A percentile compares a stretch with the other conserved stretches of the same genome.
These are phyloP conservation scores for Saccharomycopsis oosterbeekiorum DNA, from an alignment of 805 yeast species.

Conservation along the genomic window DNA sequence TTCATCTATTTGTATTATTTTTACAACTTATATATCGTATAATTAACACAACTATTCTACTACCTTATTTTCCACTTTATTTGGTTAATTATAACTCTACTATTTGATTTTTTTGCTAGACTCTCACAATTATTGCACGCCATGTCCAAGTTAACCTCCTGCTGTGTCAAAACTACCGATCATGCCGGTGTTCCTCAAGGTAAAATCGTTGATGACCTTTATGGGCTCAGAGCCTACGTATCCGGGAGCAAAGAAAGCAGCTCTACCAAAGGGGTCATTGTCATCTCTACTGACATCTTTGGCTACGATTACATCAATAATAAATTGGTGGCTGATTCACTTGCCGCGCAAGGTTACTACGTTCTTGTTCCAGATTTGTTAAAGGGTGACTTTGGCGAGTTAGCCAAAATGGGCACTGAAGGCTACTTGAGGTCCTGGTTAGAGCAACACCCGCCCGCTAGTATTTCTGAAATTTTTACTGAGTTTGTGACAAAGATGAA, in stretches of 20 bases:
- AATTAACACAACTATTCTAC: no score
- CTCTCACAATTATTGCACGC: no score
- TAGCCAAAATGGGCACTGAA: conserved; percentile 18
- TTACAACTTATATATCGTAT: no score
- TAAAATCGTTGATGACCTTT: neutral
- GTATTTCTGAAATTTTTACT: conserved; percentile 39
- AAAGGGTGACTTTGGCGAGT: conserved; percentile 40
- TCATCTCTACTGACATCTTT: conserved; percentile 59
- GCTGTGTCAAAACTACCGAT: conserved; percentile 9
- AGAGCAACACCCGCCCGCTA: conserved; percentile 38
- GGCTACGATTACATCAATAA: conserved; percentile 54
- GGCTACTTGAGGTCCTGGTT: conserved; percentile 38
- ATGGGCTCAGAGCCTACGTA: conserved; percentile 11
- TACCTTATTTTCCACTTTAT: no score
- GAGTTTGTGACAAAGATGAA: conserved; percentile 37
- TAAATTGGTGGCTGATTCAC: conserved; percentile 53
- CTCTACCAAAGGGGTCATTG: conserved; percentile 34
- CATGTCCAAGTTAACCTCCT: conserved; percentile 1
- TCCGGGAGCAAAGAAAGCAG: conserved; percentile 33
- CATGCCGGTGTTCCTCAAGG: conserved; percentile 13
- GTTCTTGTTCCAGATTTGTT: conserved; percentile 74
- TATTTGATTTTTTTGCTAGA: no score
- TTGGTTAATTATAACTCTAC: no score
- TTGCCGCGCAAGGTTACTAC: conserved; percentile 52
- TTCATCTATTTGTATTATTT: no score